These are phyloP conservation scores for Exserohilum turcica DNA, from an alignment of 2,329 filamentous ascomycete genomes.

Conservation along the genomic window DNA sequence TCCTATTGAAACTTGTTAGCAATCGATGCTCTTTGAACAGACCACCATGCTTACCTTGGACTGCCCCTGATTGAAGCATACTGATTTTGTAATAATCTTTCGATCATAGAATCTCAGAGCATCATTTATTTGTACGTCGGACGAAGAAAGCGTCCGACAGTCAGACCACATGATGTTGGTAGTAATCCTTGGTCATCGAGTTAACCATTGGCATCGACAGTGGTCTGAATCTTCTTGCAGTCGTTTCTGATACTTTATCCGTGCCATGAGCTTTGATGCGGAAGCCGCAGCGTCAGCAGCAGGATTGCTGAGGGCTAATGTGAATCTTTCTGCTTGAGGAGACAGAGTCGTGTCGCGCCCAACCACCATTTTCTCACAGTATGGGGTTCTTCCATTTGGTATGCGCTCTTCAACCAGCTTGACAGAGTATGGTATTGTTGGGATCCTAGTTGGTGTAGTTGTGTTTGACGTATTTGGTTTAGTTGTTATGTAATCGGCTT, in stretches of 20 bases:
- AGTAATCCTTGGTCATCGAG: constrained; percentile 12
- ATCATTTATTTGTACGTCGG: no score
- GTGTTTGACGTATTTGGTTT: neutral
- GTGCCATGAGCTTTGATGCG: constrained; percentile 1
- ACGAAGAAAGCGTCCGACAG: neutral
- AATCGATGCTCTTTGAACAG: no score
- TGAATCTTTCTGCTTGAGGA: constrained; percentile 1
- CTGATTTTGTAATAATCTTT: no score
- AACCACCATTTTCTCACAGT: constrained; percentile 27
- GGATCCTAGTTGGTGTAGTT: neutral
- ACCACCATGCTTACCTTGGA: no score
- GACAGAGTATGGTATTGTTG: constrained; percentile 29
- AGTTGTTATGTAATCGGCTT: neutral
- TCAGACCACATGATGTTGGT: neutral
- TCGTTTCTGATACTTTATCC: constrained; percentile 1
- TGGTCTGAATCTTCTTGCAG: constrained; percentile 1
- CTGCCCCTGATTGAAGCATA: no score
- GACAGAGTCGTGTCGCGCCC: constrained; percentile 1
- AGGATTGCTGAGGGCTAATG: constrained; percentile 10
- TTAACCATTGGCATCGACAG: constrained; percentile 32
- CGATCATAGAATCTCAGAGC: no score
- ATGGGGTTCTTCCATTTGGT: constrained; percentile 23
- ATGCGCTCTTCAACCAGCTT: constrained; percentile 30
- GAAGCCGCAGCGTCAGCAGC: constrained; percentile 2
- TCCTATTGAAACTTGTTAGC: no score